phyloP scores from a whole-genome alignment of 208 protist genomes.

The Leishmania tropica region DNA sequence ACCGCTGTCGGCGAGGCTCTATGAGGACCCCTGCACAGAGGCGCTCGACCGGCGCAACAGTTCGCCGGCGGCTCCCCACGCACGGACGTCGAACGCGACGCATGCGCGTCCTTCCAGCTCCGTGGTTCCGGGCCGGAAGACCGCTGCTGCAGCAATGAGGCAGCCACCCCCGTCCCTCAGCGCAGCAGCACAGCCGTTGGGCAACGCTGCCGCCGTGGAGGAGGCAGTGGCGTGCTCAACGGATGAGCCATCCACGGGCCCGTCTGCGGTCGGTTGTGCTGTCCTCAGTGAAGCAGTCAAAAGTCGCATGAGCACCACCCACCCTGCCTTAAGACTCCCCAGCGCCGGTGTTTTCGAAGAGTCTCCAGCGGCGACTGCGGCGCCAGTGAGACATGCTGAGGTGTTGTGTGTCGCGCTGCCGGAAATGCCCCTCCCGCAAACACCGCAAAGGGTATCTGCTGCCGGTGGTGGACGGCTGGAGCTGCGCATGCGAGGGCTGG shows the following conservation, averaged over 20 bases:
- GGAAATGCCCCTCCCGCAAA: background rate
- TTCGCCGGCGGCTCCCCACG: background rate
- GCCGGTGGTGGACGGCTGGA: conserved; percentile 26
- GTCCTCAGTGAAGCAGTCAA: background rate
- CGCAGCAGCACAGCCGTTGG: background rate
- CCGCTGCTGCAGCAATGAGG: background rate
- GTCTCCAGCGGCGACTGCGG: background rate
- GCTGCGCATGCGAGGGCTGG: conserved; percentile 23
- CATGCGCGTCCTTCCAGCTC: background rate
- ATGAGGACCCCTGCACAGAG: background rate
- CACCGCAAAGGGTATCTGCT: background rate
- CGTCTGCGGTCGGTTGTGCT: background rate
- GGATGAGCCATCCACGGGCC: background rate
- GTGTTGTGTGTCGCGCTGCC: conserved; percentile 12
- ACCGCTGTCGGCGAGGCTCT: background rate
- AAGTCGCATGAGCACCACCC: background rate
- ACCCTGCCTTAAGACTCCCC: background rate
- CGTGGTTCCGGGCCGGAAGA: background rate
- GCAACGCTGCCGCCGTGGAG: background rate
- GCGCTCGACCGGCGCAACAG: background rate
- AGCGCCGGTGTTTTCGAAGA: background rate
- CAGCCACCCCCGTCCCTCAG: background rate
- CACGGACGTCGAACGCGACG: background rate
- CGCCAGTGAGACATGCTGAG: background rate
- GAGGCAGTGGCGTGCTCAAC: background rate